These are phyloP conservation scores for Massariosphaeria phaeospora DNA, from an alignment of 495 filamentous ascomycete species.

Conservation along the genomic window DNA sequence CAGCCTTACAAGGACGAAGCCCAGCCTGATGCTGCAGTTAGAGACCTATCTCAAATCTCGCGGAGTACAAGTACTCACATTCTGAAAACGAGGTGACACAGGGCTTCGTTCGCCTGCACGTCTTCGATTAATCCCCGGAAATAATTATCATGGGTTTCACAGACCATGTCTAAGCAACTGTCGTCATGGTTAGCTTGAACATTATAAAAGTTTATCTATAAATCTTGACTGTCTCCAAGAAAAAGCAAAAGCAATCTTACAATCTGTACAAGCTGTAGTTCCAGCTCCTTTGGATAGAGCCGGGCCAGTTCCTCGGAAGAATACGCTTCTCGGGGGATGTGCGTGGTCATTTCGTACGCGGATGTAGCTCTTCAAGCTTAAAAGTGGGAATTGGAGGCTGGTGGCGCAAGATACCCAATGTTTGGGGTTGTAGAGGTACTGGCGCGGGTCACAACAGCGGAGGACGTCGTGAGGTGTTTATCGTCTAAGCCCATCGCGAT, in stretches of 20 bases:
- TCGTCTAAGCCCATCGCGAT: too few species aligned
- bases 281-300: conserved; percentile 74
- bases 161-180: conserved; percentile 79
- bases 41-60: background rate
- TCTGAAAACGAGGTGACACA: conserved; percentile 80
- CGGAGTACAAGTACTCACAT: conserved; percentile 51
- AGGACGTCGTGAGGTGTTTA: too few species aligned
- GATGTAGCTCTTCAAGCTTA: too few species aligned
- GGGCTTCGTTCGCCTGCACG: conserved; percentile 70
- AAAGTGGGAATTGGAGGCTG: background rate
- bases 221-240: background rate
- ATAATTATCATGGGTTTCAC: background rate
- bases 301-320: conserved; percentile 69
- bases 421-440: background rate
- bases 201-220: background rate
- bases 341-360: conserved; percentile 67
- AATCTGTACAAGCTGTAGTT: conserved; percentile 86
- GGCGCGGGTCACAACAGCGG: too few species aligned
- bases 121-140: background rate
- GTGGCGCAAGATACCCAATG: background rate
- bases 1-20: conserved; percentile 59
- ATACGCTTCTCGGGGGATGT: conserved; percentile 71
- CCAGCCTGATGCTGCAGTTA: conserved; percentile 55
- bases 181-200: background rate
- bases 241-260: conserved; percentile 41